Evolutionary conservation across 2,329 filamentous ascomycete species (phyloP), one percentile per base, ranked within the genome.

Genomic region (Lasiodiplodia hormozganensis): DNA sequence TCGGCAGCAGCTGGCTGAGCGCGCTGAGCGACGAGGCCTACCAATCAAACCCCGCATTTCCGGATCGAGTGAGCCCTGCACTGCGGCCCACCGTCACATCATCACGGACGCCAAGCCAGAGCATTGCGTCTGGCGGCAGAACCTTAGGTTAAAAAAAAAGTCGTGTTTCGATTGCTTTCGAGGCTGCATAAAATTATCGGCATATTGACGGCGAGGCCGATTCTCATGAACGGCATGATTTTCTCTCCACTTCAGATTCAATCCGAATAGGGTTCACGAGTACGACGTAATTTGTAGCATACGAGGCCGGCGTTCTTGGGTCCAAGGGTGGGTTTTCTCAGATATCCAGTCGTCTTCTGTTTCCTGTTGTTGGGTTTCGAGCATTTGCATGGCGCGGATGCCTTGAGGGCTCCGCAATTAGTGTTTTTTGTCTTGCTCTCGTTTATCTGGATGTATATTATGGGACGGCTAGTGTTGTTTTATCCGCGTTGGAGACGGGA

Each of bases 1-100:
- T 97, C 72, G 94, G 94, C 38, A 93, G 90, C 73, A 92, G 90
- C 47, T 99, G 97, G 86, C 86, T 99, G 49, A 94, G 90, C 71
- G 93, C 92, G 16, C 84, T 98, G 62, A 91, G 92, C 70, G 94
- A 97, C 74, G 92, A 96, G 77, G 85, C 80, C 40, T 87, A 74
- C 25, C 62, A 64, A 47, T 49, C 70, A 28, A 67, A 47, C 21
- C 47, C 65, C 31, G 47, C 54, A n/a, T 68, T 56, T 12, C 57
- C 54, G 38, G 67, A 68, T 31, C 57, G 49, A 23, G 58, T 65
- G 49, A 74, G 69, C 62, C 77, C 78, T 49, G 72, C 73, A 52
- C 74, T 79, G 28, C 72, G 73, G 68, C 77, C 78, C 21, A 73
- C 71, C 25, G 58, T 76, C 57, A 73, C 76, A 18, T 64, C 64